Conservation (phyloP, 805 yeast species). For the Wickerhamiella azymoides region DNA sequence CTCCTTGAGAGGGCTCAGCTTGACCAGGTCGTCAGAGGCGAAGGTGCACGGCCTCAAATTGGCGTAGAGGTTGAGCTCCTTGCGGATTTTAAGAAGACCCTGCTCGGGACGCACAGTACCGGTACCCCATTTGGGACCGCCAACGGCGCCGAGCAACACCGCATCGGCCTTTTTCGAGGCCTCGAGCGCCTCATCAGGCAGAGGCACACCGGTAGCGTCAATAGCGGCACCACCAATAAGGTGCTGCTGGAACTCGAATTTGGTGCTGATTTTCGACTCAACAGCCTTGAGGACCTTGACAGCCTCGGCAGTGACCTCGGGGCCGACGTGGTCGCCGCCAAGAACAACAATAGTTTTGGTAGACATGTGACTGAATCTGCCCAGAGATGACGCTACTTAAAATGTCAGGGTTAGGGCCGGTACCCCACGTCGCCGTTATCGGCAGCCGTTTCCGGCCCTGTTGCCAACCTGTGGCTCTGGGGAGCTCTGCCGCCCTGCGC, state of each 20-base stretch:
- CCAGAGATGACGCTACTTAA: background rate
- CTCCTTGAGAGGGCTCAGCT: slow-evolving; percentile 75
- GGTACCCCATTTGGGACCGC: slow-evolving; percentile 99
- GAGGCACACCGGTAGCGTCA: slow-evolving; percentile 88
- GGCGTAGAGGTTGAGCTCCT: slow-evolving; percentile 87
- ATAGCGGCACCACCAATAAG: slow-evolving; percentile 97
- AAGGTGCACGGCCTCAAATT: slow-evolving; percentile 95
- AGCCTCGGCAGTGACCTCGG: slow-evolving; percentile 81
- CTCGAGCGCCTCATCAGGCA: slow-evolving; percentile 69
- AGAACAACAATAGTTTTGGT: slow-evolving; percentile 69
- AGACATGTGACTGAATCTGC: background rate
- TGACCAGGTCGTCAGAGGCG: slow-evolving; percentile 68
- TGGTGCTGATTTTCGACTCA: slow-evolving; percentile 38
- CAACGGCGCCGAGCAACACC: slow-evolving; percentile 94
- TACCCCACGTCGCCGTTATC: no score
- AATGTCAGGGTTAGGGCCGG: slow-evolving; percentile 3
- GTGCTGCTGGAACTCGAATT: slow-evolving; percentile 68
- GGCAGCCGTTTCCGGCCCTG: no score
- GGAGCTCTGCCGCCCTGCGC: no score
- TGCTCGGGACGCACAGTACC: slow-evolving; percentile 95
- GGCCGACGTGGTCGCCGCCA: slow-evolving; percentile 97
- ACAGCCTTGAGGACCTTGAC: slow-evolving; percentile 80
- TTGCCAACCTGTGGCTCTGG: no score
- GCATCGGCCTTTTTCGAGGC: slow-evolving; percentile 86
- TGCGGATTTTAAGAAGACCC: slow-evolving; percentile 86